Evolutionary conservation across 176 grass and related monocot genomes (phyloP).

Genomic region (Eremochloa ophiuroides): DNA sequence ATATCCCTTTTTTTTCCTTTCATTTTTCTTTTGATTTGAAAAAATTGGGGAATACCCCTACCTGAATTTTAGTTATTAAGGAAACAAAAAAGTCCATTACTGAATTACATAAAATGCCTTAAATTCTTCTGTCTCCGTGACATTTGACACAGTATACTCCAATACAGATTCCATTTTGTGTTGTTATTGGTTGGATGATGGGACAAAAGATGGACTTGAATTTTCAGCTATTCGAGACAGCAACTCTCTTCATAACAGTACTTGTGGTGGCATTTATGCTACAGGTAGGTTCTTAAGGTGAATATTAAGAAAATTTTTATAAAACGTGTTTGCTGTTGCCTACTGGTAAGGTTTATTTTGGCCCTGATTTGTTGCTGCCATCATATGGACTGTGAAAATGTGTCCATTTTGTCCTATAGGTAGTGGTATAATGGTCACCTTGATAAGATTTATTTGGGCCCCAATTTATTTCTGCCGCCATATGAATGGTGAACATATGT

Average conservation of each 20-base stretch:
- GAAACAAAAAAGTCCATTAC: neutral
- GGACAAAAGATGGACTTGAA: slow-evolving; percentile 86
- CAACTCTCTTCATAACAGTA: slow-evolving; percentile 91
- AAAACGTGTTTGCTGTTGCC: neutral
- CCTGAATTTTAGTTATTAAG: neutral
- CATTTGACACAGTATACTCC: slow-evolving; percentile 3
- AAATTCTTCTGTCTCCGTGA: neutral
- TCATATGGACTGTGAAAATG: neutral
- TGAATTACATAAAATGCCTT: neutral
- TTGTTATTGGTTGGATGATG: slow-evolving; percentile 95
- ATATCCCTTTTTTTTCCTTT: neutral
- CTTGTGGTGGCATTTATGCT: slow-evolving; percentile 96
- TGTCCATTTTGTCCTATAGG: neutral
- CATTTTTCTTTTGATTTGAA: neutral
- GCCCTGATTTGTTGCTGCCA: neutral
- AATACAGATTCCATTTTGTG: slow-evolving; percentile 92
- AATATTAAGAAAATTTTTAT: neutral
- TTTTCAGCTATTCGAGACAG: slow-evolving; percentile 96
- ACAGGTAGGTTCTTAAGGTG: slow-evolving; percentile 55
- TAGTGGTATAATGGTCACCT: neutral
- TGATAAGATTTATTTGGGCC: neutral
- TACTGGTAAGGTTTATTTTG: neutral
- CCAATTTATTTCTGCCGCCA: neutral
- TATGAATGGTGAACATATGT: neutral
- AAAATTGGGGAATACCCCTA: neutral